These are phyloP conservation scores for Aspergillus thermomutatus DNA, from an alignment of 2,329 filamentous ascomycete species.

Conservation along the genomic window DNA sequence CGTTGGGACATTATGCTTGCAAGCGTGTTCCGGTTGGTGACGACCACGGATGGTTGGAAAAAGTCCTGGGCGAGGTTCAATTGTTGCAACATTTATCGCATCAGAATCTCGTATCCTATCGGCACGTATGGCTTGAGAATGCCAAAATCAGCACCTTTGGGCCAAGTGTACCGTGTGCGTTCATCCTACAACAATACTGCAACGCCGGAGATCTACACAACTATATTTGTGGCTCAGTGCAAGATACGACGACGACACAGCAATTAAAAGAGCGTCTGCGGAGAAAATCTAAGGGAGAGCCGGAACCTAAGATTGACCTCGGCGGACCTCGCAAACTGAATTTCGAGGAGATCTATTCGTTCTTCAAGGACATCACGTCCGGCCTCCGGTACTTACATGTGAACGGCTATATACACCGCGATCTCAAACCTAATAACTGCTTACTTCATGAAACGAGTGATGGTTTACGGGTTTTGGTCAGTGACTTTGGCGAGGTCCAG, in stretches of 20 bases:
- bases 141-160: constrained; percentile 80
- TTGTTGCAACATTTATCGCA: constrained; percentile 87
- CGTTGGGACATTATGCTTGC: constrained; percentile 88
- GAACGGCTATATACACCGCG: constrained; percentile 91
- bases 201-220: constrained; percentile 87
- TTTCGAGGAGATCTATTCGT: constrained; percentile 93
- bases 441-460: constrained; percentile 74
- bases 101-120: constrained; percentile 92
- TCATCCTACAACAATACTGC: constrained; percentile 97
- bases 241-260: constrained; percentile 66
- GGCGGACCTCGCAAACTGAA: constrained; percentile 55
- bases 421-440: constrained; percentile 95
- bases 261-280: constrained; percentile 85
- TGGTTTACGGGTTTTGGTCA: constrained; percentile 78
- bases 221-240: constrained; percentile 72
- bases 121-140: constrained; percentile 96
- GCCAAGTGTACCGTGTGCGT: constrained; percentile 88
- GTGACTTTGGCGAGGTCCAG: constrained; percentile 97
- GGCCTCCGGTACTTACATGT: constrained; percentile 85
- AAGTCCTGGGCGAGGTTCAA: constrained; percentile 90
- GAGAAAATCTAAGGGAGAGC: constrained; percentile 73
- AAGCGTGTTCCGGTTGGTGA: constrained; percentile 95
- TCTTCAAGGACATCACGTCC: constrained; percentile 93
- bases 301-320: constrained; percentile 59
- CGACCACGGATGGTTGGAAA: constrained; percentile 92